Percentiles rank a stretch among this genome's conserved stretches.
These are phyloP conservation scores for Aquilaria sinensis DNA, from an alignment of 345 rosid genomes.

Conservation along the genomic window DNA sequence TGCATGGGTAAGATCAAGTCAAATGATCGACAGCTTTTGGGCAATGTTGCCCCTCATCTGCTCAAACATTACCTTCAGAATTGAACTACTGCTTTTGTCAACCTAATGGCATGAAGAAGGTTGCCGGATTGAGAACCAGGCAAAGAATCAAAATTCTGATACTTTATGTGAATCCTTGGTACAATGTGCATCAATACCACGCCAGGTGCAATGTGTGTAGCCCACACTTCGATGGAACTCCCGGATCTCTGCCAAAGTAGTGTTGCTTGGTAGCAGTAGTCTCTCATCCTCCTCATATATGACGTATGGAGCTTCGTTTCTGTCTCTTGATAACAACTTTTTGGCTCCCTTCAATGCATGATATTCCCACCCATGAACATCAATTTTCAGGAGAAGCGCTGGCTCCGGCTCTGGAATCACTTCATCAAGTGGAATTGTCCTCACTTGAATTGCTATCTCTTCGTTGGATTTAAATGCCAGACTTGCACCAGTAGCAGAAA, in stretches of 20 bases:
- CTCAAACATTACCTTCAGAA: no score
- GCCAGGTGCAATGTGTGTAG: conserved; percentile 54
- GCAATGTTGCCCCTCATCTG: no score
- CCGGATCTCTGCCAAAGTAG: conserved; percentile 61
- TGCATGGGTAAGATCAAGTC: no score
- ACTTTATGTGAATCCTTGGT: no score
- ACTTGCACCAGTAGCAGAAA: conserved; percentile 67
- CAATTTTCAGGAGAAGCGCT: conserved; percentile 59
- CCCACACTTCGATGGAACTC: conserved; percentile 60
- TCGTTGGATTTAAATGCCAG: conserved; percentile 84
- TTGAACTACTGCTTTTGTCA: no score
- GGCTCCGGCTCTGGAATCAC: conserved; percentile 44
- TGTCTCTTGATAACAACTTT: conserved; percentile 58
- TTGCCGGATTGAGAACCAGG: no score
- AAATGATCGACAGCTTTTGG: no score
- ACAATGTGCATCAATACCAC: conserved; percentile 43
- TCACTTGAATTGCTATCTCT: conserved; percentile 73
- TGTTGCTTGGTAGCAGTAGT: conserved; percentile 73
- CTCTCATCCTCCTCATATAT: conserved; percentile 87
- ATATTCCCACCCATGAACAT: conserved; percentile 93
- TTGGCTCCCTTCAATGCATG: conserved; percentile 74
- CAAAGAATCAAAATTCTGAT: no score
- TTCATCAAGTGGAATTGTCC: conserved; percentile 66
- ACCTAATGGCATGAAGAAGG: no score
- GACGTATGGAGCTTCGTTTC: conserved; percentile 62